Evolutionary conservation across 805 yeast species (phyloP).

Genomic region (Hemisphaericaspora nanyangensis): DNA sequence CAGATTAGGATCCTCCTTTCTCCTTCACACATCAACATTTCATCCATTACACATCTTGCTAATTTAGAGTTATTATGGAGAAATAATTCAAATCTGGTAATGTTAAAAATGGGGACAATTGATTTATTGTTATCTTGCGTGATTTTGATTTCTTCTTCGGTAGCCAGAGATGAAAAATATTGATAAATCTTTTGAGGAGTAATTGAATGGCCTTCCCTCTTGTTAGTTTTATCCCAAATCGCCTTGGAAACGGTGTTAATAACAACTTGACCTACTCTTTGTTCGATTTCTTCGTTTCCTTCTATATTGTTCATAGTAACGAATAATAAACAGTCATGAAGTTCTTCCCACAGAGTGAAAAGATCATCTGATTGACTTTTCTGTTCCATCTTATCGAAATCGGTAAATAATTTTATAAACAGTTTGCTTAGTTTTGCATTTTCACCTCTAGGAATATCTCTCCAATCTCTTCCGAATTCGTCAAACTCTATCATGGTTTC

Average conservation of each 20-base stretch:
- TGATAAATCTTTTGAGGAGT: conserved; percentile 52
- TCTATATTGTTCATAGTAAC: conserved; percentile 23
- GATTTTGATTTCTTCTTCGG: conserved; percentile 19
- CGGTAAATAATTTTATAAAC: conserved; percentile 15
- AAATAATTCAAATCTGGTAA: conserved; percentile 48
- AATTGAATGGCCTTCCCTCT: conserved; percentile 12
- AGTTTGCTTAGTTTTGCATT: conserved; percentile 32
- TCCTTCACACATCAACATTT: conserved; percentile 66
- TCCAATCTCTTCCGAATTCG: conserved; percentile 63
- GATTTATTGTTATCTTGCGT: conserved; percentile 24
- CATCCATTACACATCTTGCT: conserved; percentile 59
- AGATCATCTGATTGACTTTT: conserved; percentile 24
- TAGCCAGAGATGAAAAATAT: conserved; percentile 35
- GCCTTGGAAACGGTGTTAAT: conserved; percentile 52
- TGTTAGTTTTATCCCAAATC: conserved; percentile 25
- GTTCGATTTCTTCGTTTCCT: conserved; percentile 18
- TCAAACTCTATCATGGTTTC: conserved; percentile 45
- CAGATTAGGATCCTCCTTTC: conserved; percentile 61
- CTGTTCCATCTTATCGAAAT: conserved; percentile 14
- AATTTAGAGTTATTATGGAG: conserved; percentile 49
- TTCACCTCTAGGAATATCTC: conserved; percentile 63
- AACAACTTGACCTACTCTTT: conserved; percentile 34
- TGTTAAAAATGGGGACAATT: conserved; percentile 26
- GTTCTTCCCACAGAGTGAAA: conserved; percentile 22
- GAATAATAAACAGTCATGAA: conserved; percentile 20